Base-by-base conservation (phyloP, 768 basidiomycete genomes). In the Trametopsis cervina region DNA sequence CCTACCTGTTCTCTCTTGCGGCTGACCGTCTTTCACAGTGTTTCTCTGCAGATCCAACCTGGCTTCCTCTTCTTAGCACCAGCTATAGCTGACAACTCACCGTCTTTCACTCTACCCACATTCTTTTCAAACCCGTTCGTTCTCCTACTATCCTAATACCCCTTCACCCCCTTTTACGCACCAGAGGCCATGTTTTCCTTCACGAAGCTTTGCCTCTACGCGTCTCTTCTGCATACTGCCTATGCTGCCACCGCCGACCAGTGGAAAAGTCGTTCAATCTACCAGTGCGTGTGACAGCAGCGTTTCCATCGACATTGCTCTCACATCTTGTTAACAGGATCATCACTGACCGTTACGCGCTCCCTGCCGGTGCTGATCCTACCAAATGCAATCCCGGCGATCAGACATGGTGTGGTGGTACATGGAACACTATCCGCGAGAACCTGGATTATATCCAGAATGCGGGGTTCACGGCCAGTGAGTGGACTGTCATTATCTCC, bases 381-480 rank as follows among this genome's bases (percentile, higher is more conserved):
- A 74, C 66, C 49, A 59, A 70, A 42, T 89, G 87, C 60, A 70
- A 84, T 56, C 73, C 78, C 4, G 69, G 63, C 22, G 60, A 71
- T 18, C 83, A 80, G 59, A 83, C 82, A 0, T 89, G 79, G 72
- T 92, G 89, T 52, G 89, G 89, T n/a, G 88, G 89, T 4, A 88
- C 81, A n/a, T 91, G 87, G 85, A 80, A 76, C 44, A 71, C 78
- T 7, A 77, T 91, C 54, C 76, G 71, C 49, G 69, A 78, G 53
- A 84, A 89, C 60, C 71, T 92, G n/a, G 88, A 91, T 61, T 94
- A 92, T 59, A 82, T 94, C 42, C 80, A 89, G 56, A 64, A 81
- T 50, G 85, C 85, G 49, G 89, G 89, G 3, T 89, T 90, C 65
- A 87, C 87, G 12, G 87, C 88, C 12, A 68, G 83, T 80, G 36